Conservation (phyloP, 2,329 filamentous ascomycete species). For the Sphaerulina musiva region DNA sequence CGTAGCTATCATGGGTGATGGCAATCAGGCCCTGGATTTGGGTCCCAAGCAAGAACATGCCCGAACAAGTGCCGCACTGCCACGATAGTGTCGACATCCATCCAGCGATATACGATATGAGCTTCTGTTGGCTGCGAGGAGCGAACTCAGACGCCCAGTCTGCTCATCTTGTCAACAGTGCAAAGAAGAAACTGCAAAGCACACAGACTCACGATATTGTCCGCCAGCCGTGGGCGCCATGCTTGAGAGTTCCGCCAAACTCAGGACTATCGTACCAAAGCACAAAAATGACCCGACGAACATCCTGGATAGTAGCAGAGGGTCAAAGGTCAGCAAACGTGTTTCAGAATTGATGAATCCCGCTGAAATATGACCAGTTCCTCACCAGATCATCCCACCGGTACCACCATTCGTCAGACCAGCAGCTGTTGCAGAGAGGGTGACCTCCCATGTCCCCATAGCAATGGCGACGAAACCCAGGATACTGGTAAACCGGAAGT, state of each 20-base stretch:
- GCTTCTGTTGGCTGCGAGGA: slow-evolving; percentile 21
- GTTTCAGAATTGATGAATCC: too few relatives aligned
- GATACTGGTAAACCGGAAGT: slow-evolving; percentile 23
- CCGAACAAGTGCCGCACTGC: slow-evolving; percentile 13
- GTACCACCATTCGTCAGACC: slow-evolving; percentile 20
- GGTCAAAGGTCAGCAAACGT: too few relatives aligned
- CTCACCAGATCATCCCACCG: slow-evolving; percentile 13
- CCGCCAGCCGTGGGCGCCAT: slow-evolving; percentile 30
- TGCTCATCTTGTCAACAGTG: background rate
- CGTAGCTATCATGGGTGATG: slow-evolving; percentile 11
- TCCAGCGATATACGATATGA: slow-evolving; percentile 21
- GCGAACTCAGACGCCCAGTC: slow-evolving; percentile 19
- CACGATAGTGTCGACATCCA: slow-evolving; percentile 19
- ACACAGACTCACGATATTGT: slow-evolving; percentile 19
- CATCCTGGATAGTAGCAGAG: slow-evolving; percentile 1
- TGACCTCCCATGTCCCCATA: slow-evolving; percentile 28
- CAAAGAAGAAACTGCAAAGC: background rate
- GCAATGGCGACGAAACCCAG: slow-evolving; percentile 27
- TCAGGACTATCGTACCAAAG: slow-evolving; percentile 19
- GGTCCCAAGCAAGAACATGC: slow-evolving; percentile 10
- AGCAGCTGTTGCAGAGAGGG: slow-evolving; percentile 9
- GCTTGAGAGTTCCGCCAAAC: slow-evolving; percentile 24
- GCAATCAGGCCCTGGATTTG: slow-evolving; percentile 15
- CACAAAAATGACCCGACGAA: slow-evolving; percentile 16
- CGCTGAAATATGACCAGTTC: too few relatives aligned